Percentiles rank a stretch among this genome's conserved stretches.
phyloP scores from a whole-genome alignment of 306 rosid species.

The Rubus parviflorus region DNA sequence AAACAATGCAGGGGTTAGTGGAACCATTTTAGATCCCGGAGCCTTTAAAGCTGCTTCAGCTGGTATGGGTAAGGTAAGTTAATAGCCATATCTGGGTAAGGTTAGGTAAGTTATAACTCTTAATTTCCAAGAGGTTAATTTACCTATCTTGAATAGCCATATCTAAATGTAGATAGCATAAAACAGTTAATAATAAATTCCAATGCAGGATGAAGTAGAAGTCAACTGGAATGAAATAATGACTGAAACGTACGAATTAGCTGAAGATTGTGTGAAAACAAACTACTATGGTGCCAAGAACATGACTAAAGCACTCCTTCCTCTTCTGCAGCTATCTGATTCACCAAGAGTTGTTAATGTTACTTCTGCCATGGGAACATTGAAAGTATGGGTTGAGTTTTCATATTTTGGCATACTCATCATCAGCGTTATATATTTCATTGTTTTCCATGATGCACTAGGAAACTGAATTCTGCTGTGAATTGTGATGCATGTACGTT shows the following conservation, averaged over 20 bases:
- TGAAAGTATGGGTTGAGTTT: slow-evolving; percentile 28
- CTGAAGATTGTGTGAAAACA: slow-evolving; percentile 34
- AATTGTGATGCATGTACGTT: no score
- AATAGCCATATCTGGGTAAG: no score
- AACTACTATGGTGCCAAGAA: slow-evolving; percentile 52
- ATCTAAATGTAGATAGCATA: no score
- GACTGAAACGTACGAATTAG: slow-evolving; percentile 25
- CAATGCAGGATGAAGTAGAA: not conserved
- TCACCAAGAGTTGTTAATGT: slow-evolving; percentile 50
- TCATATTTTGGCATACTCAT: not conserved
- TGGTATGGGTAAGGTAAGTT: not conserved
- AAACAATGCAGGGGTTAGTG: slow-evolving; percentile 19
- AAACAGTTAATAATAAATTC: no score
- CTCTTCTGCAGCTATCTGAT: slow-evolving; percentile 45
- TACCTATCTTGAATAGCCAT: no score
- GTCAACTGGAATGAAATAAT: slow-evolving; percentile 35
- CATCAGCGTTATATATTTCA: no score
- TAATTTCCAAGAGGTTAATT: no score
- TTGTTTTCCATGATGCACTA: no score
- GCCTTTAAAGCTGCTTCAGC: slow-evolving; percentile 1
- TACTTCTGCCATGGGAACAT: slow-evolving; percentile 30
- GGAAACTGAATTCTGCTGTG: no score
- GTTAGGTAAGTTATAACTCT: not conserved
- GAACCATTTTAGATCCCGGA: not conserved
- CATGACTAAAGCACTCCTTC: slow-evolving; percentile 30